These are phyloP conservation scores for Spongospora subterranea DNA, from an alignment of 208 protist genomes.

Conservation along the genomic window DNA sequence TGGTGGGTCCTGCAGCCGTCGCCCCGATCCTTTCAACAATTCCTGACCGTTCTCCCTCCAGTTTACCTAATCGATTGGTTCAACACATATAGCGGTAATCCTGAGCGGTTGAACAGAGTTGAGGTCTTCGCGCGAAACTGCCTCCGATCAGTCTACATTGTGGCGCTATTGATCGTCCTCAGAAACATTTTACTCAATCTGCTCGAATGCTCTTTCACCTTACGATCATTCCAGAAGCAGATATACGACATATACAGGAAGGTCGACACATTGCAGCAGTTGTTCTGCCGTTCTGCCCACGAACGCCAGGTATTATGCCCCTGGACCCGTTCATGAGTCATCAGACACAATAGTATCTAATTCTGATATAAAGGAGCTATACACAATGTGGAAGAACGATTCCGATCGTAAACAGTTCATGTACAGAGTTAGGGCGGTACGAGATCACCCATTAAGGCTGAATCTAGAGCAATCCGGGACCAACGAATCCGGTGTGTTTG, in stretches of 20 bases:
- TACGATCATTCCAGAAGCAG: background rate
- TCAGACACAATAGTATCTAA: conserved; percentile 8
- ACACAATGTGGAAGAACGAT: background rate
- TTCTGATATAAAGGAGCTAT: background rate
- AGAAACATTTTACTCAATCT: background rate
- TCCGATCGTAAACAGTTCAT: background rate
- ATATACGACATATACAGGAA: background rate
- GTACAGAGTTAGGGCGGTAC: background rate
- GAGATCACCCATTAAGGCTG: conserved; percentile 13
- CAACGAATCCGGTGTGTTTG: background rate
- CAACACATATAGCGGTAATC: conserved; percentile 3
- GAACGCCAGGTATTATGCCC: background rate
- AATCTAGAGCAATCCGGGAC: background rate
- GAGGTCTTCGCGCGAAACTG: background rate
- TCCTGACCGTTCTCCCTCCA: background rate
- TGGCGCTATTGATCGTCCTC: background rate
- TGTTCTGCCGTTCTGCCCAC: background rate
- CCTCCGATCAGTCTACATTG: conserved; percentile 40
- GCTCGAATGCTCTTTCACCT: conserved; percentile 18
- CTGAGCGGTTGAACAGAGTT: background rate
- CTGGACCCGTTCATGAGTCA: background rate
- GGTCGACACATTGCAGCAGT: conserved; percentile 47
- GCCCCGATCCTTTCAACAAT: background rate
- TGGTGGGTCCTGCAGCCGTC: background rate
- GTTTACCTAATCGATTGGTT: background rate